Evolutionary conservation across 768 basidiomycete genomes (phyloP).

Genomic region (Russula olivacea): DNA sequence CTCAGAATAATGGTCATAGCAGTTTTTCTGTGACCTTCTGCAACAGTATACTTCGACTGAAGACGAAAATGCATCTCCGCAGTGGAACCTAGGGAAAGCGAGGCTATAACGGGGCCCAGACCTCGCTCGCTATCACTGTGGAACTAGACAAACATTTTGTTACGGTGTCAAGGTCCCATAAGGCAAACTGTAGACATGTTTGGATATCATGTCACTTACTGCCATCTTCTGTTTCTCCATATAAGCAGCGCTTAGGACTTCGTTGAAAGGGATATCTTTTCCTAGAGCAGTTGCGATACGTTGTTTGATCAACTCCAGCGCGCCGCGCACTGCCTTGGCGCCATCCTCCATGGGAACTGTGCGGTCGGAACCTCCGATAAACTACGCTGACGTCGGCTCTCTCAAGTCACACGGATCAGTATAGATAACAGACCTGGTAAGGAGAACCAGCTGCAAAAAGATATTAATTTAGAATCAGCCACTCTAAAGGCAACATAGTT

Average conservation of each 20-base stretch:
- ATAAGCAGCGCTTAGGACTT: conserved; percentile 75
- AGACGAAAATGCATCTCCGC: conserved; percentile 77
- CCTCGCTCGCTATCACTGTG: conserved; percentile 76
- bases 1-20: conserved; percentile 54
- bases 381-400: conserved; percentile 37
- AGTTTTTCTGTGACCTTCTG: conserved; percentile 29
- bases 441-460: conserved; percentile 58
- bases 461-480: conserved; percentile 2
- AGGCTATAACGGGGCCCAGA: conserved; percentile 66
- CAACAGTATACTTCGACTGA: conserved; percentile 34
- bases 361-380: conserved; percentile 69
- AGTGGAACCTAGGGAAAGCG: conserved; percentile 68
- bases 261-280: conserved; percentile 51
- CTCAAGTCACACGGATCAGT: neutral
- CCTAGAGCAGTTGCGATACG: conserved; percentile 47
- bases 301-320: conserved; percentile 52
- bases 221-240: conserved; percentile 85
- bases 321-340: conserved; percentile 51
- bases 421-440: conserved; percentile 51
- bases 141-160: conserved; percentile 41
- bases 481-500: neutral
- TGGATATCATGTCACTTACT: conserved; percentile 36
- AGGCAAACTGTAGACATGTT: neutral
- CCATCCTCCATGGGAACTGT: conserved; percentile 61
- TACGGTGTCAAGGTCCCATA: neutral